Percentiles rank a stretch among this genome's conserved stretches.
phyloP scores from a whole-genome alignment of 2,329 filamentous ascomycete genomes.

The Cercospora zeina region DNA sequence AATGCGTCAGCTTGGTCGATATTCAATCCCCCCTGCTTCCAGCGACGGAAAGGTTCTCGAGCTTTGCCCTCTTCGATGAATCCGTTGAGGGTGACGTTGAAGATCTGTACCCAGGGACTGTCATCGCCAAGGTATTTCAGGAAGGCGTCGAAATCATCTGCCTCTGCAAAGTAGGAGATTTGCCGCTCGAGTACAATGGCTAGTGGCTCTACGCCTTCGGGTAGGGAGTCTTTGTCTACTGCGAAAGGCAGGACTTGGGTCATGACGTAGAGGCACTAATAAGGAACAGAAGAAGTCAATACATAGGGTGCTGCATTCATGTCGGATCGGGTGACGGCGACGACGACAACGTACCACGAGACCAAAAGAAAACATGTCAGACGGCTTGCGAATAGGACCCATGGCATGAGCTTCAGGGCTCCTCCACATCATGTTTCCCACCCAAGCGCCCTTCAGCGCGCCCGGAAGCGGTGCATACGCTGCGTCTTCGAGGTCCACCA shows the following conservation, averaged over 20 bases:
- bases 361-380: conserved; percentile 50
- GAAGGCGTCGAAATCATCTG: conserved; percentile 40
- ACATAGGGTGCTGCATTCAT: neutral
- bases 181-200: conserved; percentile 49
- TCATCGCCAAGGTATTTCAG: conserved; percentile 42
- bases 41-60: conserved; percentile 42
- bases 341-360: conserved; percentile 47
- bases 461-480: conserved; percentile 44
- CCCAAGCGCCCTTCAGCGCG: conserved; percentile 42
- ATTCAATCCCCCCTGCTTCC: conserved; percentile 1
- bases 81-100: conserved; percentile 44
- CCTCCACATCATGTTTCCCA: conserved; percentile 50
- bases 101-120: conserved; percentile 45
- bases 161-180: conserved; percentile 52
- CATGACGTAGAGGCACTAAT: conserved; percentile 52
- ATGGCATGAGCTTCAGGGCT: conserved; percentile 50
- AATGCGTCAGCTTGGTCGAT: conserved; percentile 16
- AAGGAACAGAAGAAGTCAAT: conserved; percentile 9
- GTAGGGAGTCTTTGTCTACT: conserved; percentile 40
- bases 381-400: conserved; percentile 43
- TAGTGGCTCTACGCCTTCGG: conserved; percentile 42
- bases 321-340: neutral
- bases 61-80: conserved; percentile 46
- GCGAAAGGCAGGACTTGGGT: conserved; percentile 44
- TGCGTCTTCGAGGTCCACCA: conserved; percentile 48